Conservation (phyloP, 805 yeast genomes). For the Millerago galiae region DNA sequence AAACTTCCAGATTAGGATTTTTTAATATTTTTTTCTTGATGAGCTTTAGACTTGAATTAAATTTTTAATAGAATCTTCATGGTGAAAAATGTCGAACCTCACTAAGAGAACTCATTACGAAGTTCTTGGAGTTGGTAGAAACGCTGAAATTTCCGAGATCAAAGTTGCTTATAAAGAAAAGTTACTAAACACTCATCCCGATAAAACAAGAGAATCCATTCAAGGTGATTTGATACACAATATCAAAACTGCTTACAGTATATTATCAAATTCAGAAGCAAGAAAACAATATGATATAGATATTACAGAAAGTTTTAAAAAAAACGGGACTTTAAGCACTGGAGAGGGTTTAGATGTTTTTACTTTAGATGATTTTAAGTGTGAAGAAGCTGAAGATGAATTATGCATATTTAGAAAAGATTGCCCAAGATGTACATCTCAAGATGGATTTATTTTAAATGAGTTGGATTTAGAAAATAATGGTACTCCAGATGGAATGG, state of each 20-base stretch:
- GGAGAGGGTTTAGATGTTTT: constrained; percentile 69
- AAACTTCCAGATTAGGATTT: not conserved
- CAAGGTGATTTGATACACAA: constrained; percentile 30
- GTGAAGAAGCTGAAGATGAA: constrained; percentile 25
- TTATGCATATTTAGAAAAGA: constrained; percentile 38
- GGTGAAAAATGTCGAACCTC: constrained; percentile 8
- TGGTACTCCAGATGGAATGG: constrained; percentile 41
- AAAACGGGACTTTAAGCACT: constrained; percentile 28
- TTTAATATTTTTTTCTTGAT: not conserved
- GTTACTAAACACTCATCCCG: constrained; percentile 72
- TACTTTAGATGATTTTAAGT: constrained; percentile 56
- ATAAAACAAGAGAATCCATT: constrained; percentile 37
- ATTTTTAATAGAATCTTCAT: not conserved
- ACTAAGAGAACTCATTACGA: constrained; percentile 40
- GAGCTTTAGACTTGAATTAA: not conserved
- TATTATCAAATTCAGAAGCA: constrained; percentile 34
- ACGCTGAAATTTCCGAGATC: constrained; percentile 35
- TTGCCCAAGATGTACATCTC: constrained; percentile 62
- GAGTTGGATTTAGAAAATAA: constrained; percentile 56
- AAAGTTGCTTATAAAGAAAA: constrained; percentile 57
- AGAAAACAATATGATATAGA: constrained; percentile 49
- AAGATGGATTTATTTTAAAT: constrained; percentile 47
- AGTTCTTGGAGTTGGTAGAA: constrained; percentile 43
- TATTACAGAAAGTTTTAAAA: constrained; percentile 28
- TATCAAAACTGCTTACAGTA: constrained; percentile 61